phyloP scores from a whole-genome alignment of 352 stramenopile genomes.

The Pythium aristosporum region DNA sequence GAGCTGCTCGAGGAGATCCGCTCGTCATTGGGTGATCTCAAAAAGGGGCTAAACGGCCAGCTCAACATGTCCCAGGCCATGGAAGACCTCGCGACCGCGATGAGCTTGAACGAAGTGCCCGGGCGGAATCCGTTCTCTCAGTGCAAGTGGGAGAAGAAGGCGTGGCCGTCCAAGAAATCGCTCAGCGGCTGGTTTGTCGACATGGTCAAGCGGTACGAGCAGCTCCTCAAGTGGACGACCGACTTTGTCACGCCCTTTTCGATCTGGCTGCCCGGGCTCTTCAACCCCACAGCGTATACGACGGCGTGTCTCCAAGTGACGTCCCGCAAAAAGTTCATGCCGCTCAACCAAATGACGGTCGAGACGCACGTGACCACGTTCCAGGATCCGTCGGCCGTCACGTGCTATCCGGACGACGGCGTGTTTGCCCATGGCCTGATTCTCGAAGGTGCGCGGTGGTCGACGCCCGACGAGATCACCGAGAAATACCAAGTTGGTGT shows the following conservation, averaged over 20 bases:
- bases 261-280: slow-evolving; percentile 95
- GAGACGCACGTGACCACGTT: slow-evolving; percentile 96
- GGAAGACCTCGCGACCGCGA: slow-evolving; percentile 92
- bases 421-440: slow-evolving; percentile 95
- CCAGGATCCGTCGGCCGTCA: slow-evolving; percentile 78
- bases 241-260: slow-evolving; percentile 92
- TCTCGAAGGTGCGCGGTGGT: slow-evolving; percentile 95
- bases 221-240: slow-evolving; percentile 86
- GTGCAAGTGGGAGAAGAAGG: slow-evolving; percentile 95
- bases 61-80: slow-evolving; percentile 95
- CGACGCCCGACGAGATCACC: slow-evolving; percentile 84
- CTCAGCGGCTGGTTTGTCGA: slow-evolving; percentile 91
- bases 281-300: slow-evolving; percentile 95
- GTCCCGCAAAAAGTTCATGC: slow-evolving; percentile 88
- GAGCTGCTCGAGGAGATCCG: slow-evolving; percentile 90
- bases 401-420: slow-evolving; percentile 87
- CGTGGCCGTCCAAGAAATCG: slow-evolving; percentile 94
- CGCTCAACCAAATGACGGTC: slow-evolving; percentile 95
- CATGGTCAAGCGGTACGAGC: slow-evolving; percentile 91
- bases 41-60: slow-evolving; percentile 95
- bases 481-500: slow-evolving; percentile 86
- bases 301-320: slow-evolving; percentile 96
- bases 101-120: slow-evolving; percentile 93
- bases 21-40: slow-evolving; percentile 89
- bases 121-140: slow-evolving; percentile 94